Evolutionary conservation across 371 early-diverging fungal species (phyloP).

Genomic region (Scutellospora calospora): DNA sequence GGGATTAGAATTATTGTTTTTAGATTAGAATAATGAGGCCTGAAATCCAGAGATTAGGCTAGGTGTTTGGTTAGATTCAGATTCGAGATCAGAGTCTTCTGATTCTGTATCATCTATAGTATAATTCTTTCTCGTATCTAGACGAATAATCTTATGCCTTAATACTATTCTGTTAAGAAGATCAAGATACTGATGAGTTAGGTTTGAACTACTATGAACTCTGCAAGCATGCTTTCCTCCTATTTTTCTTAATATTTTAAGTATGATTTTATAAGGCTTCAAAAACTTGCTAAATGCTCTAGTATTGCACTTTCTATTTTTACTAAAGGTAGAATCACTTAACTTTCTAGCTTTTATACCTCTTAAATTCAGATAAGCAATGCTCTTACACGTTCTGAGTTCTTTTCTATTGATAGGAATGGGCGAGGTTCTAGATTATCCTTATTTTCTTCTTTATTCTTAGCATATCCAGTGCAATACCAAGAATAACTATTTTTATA

Average conservation of each 20-base stretch:
- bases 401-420: too few relatives aligned
- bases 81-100: background rate
- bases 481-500: background rate
- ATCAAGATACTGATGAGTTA: conserved; percentile 13
- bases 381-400: conserved; percentile 27
- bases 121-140: conserved; percentile 14
- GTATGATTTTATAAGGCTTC: conserved; percentile 1
- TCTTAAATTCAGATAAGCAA: conserved; percentile 38
- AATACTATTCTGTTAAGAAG: conserved; percentile 9
- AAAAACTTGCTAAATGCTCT: conserved; percentile 26
- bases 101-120: conserved; percentile 6
- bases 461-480: conserved; percentile 1
- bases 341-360: too few relatives aligned
- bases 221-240: conserved; percentile 37
- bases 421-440: conserved; percentile 18
- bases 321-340: conserved; percentile 28
- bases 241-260: conserved; percentile 26
- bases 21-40: background rate
- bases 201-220: conserved; percentile 23
- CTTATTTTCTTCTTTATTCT: background rate
- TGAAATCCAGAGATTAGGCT: too few relatives aligned
- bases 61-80: background rate
- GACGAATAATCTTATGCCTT: conserved; percentile 16
- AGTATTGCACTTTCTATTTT: conserved; percentile 24
- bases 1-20: background rate